Evolutionary conservation across 2,329 filamentous ascomycete species (phyloP).

Genomic region (Penicillium olsonii): DNA sequence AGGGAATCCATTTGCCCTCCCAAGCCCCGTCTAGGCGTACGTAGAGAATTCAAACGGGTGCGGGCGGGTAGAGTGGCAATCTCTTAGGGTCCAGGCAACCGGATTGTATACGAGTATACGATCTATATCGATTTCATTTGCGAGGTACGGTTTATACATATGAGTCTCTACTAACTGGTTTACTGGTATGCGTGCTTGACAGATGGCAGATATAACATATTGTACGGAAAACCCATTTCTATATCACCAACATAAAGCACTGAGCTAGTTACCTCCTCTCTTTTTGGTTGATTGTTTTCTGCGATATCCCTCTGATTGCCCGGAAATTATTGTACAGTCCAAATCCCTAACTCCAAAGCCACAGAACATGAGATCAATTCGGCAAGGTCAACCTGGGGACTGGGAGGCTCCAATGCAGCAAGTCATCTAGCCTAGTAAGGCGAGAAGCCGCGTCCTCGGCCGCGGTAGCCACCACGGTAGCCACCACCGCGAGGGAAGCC

Average conservation of each 20-base stretch:
- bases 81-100: not conserved
- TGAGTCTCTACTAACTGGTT: no score
- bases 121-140: not conserved
- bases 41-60: conserved; percentile 5
- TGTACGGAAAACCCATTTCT: not conserved
- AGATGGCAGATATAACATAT: no score
- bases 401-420: not conserved
- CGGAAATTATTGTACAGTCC: conserved; percentile 38
- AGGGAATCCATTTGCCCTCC: no score
- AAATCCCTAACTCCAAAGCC: conserved; percentile 34
- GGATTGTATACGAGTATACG: not conserved
- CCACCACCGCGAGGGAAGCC: conserved; percentile 56
- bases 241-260: no score
- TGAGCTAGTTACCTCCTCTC: no score
- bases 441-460: conserved; percentile 48
- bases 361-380: conserved; percentile 7
- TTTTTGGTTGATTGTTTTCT: not conserved
- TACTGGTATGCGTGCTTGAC: no score
- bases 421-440: conserved; percentile 41
- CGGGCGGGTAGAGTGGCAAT: conserved; percentile 8
- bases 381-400: not conserved
- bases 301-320: conserved; percentile 20
- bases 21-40: conserved; percentile 4
- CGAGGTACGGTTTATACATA: no score
- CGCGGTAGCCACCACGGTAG: conserved; percentile 50